These are phyloP conservation scores for Cordyceps cateniannulata DNA, from an alignment of 2,329 filamentous ascomycete genomes.

Conservation along the genomic window DNA sequence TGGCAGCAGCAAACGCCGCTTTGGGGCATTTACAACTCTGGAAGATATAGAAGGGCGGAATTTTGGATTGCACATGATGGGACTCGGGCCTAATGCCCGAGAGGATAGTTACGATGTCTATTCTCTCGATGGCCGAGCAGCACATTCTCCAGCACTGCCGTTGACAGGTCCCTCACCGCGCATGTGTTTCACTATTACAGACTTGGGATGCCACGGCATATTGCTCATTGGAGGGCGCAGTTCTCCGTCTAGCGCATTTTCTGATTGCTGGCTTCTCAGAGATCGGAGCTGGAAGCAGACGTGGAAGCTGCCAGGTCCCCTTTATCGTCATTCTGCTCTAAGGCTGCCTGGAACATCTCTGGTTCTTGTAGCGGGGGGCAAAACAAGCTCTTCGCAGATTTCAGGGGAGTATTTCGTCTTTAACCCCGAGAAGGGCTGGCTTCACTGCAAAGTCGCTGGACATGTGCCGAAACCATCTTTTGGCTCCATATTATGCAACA, in stretches of 20 bases:
- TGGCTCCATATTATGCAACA: conserved; percentile 33
- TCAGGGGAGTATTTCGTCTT: conserved; percentile 51
- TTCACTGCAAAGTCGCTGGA: conserved; percentile 32
- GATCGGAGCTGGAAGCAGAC: conserved; percentile 53
- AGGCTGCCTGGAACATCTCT: conserved; percentile 40
- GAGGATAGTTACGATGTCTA: conserved; percentile 47
- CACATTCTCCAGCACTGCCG: conserved; percentile 22
- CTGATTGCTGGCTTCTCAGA: conserved; percentile 70
- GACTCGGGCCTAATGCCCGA: conserved; percentile 37
- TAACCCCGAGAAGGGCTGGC: conserved; percentile 40
- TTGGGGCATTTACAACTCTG: conserved; percentile 48
- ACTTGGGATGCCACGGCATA: conserved; percentile 49
- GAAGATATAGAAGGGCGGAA: conserved; percentile 33
- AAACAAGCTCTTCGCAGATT: conserved; percentile 39
- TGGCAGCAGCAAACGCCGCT: conserved; percentile 41
- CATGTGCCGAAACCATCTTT: conserved; percentile 32
- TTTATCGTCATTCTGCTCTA: conserved; percentile 69
- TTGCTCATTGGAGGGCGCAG: conserved; percentile 70
- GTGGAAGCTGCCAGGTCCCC: conserved; percentile 58
- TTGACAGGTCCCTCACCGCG: conserved; percentile 31
- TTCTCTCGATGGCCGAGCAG: conserved; percentile 16
- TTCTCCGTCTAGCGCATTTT: conserved; percentile 63
- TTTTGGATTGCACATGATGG: conserved; percentile 40
- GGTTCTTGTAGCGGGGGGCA: conserved; percentile 58
- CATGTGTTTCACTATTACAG: conserved; percentile 73